Conservation (phyloP, 768 basidiomycete species). For the Naganishia vishniacii region DNA sequence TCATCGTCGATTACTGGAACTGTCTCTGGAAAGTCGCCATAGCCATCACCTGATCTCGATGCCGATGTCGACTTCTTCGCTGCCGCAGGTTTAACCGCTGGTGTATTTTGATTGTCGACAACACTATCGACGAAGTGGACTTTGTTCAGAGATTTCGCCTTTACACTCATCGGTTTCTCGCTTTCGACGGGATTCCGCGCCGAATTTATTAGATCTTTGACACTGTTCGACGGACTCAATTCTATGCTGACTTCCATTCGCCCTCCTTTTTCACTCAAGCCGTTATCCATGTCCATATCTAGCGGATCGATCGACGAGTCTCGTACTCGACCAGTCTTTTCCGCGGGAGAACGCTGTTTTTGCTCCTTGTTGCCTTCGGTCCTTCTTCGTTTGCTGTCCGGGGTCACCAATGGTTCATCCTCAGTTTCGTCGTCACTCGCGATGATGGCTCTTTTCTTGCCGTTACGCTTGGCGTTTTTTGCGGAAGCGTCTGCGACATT, state of each 20-base stretch:
- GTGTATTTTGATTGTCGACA: neutral
- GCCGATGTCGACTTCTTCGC: conserved; percentile 1
- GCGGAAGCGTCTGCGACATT: neutral
- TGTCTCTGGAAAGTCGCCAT: neutral
- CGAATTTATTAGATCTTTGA: neutral
- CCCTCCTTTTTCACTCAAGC: neutral
- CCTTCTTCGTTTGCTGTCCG: conserved; percentile 20
- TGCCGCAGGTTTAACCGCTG: neutral
- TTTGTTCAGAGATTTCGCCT: neutral
- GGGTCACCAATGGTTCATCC: neutral
- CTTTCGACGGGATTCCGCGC: neutral
- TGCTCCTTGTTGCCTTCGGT: neutral
- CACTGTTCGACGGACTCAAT: conserved; percentile 3
- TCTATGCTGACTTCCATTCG: conserved; percentile 17
- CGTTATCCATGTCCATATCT: conserved; percentile 10
- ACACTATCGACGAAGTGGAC: conserved; percentile 3
- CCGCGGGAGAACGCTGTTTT: neutral
- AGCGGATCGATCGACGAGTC: conserved; percentile 22
- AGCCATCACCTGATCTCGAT: neutral
- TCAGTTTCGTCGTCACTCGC: conserved; percentile 22
- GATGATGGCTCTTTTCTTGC: conserved; percentile 25
- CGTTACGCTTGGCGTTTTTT: neutral
- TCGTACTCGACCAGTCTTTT: neutral
- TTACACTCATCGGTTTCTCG: neutral
- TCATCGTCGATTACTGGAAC: conserved; percentile 8